Evolutionary conservation across 768 basidiomycete species (phyloP), one percentile per base, ranked within the genome.

Genomic region (Boletus sp.): DNA sequence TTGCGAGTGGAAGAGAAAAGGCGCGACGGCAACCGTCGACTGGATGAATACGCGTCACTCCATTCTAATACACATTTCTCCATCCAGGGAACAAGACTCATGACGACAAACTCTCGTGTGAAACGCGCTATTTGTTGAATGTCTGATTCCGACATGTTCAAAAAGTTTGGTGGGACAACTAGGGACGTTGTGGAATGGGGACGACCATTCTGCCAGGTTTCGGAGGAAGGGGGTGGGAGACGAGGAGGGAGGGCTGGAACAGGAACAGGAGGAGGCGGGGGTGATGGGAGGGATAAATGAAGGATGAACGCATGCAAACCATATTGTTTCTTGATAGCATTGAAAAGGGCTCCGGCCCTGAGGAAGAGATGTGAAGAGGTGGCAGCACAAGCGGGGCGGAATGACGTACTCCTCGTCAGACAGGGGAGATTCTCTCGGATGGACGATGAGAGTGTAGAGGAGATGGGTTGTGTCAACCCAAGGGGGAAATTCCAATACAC

Each of bases 81-180:
- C 92, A 98, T 95, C 91, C 91, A 98, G 1, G 95, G 95, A 3
- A 98, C 70, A 42, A 98, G 71, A 65, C 90, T 94, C 84, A 90
- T 92, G 11, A 87, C 84, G 4, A 92, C 78, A 61, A 98, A 88
- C 69, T 97, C 95, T 42, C 93, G 81, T 10, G 91, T 80, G 63
- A 98, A 93, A 50, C 83, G 81, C 0, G 84, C 84, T 7, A 85
- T 81, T 60, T 83, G 80, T 50, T 87, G 80, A 14, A 92, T 87
- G 72, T 96, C 93, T 44, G 74, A 72, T 62, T 92, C 84, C 9
- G 74, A 76, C 74, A 94, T 74, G 32, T 74, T 71, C 37, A 92
- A 62, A 10, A 69, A 66, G 47, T 71, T 72, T 14, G 68, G 57
- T 23, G 56, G 48, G n/a, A 21, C 44, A 15, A 35, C 15, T 7